Conservation (phyloP, 345 rosid genomes). For the Dipteronia dyeriana region DNA sequence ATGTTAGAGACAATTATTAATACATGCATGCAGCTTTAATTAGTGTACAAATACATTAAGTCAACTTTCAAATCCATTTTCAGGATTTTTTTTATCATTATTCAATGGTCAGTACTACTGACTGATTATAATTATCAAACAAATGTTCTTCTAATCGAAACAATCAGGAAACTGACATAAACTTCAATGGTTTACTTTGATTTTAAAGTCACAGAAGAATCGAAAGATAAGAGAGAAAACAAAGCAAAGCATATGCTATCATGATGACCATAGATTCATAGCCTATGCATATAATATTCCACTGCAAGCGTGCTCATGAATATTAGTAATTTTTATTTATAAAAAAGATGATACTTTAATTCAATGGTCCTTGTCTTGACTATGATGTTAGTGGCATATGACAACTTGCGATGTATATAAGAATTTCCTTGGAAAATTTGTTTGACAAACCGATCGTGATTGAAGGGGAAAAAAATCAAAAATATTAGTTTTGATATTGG, state of each 20-base stretch:
- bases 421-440: not conserved
- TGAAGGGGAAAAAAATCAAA: slow-evolving; percentile 5
- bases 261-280: not conserved
- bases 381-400: not conserved
- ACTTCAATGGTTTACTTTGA: not conserved
- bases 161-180: not conserved
- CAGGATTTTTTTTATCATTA: no score
- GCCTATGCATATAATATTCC: not conserved
- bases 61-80: no score
- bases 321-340: not conserved
- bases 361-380: not conserved
- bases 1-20: no score
- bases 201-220: not conserved
- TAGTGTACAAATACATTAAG: no score
- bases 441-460: slow-evolving; percentile 11
- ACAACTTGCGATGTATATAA: not conserved
- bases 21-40: no score
- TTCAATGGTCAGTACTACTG: no score
- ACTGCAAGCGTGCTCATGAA: not conserved
- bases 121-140: no score
- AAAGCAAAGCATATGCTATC: not conserved
- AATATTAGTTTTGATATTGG: not conserved
- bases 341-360: not conserved
- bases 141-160: no score
- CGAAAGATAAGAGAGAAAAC: no score